These are phyloP conservation scores for Penicillium capsulatum DNA, from an alignment of 2,329 filamentous ascomycete species.

Conservation along the genomic window DNA sequence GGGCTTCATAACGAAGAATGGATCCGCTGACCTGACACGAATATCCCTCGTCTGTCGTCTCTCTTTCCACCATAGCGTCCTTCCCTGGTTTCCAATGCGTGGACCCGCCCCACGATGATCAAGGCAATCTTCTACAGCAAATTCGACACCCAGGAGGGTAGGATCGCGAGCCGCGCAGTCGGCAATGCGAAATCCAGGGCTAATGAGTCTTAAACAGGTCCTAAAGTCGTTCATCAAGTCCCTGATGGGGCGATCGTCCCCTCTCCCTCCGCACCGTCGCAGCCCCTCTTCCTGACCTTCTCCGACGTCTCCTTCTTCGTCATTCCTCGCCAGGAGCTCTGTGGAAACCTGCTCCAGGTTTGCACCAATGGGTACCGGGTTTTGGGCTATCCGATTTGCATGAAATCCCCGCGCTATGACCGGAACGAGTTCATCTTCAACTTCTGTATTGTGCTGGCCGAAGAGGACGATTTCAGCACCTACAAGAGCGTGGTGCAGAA, in stretches of 20 bases:
- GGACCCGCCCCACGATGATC: slow-evolving; percentile 47
- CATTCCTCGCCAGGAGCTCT: slow-evolving; percentile 91
- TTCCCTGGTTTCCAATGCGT: neutral
- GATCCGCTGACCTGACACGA: too few relatives aligned
- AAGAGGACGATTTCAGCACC: slow-evolving; percentile 65
- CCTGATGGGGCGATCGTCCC: slow-evolving; percentile 56
- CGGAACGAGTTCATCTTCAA: slow-evolving; percentile 99
- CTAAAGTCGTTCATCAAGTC: slow-evolving; percentile 62
- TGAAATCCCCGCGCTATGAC: slow-evolving; percentile 74
- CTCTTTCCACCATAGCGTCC: too few relatives aligned
- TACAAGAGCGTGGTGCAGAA: slow-evolving; percentile 84
- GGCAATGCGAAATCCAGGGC: neutral
- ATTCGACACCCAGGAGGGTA: slow-evolving; percentile 58
- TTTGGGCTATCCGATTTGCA: slow-evolving; percentile 83
- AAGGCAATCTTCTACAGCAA: slow-evolving; percentile 64
- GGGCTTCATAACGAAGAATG: too few relatives aligned
- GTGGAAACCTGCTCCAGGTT: slow-evolving; percentile 77
- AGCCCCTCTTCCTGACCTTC: slow-evolving; percentile 75
- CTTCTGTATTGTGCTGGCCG: slow-evolving; percentile 78
- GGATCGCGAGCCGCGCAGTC: neutral
- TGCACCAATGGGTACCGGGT: slow-evolving; percentile 72
- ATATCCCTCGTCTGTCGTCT: neutral
- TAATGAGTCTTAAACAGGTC: slow-evolving; percentile 42
- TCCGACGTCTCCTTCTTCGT: slow-evolving; percentile 84
- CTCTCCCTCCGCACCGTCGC: slow-evolving; percentile 42